A percentile compares a stretch with the other conserved stretches of the same genome.
Evolutionary conservation across 805 yeast species (phyloP).

Genomic region (Maudiozyma pseudohumilis): DNA sequence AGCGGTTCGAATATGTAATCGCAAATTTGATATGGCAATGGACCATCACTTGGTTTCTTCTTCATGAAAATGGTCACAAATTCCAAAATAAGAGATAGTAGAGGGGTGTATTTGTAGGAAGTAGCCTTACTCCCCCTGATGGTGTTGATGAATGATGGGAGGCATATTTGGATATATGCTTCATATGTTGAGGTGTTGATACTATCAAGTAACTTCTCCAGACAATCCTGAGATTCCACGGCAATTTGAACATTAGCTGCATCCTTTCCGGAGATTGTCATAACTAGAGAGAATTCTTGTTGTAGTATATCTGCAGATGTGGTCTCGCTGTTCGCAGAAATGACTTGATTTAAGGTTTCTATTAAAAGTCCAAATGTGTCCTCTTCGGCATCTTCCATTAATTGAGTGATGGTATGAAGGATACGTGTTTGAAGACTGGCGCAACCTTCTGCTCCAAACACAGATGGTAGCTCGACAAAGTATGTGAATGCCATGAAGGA

Average conservation of each 20-base stretch:
- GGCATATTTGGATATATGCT: slow-evolving; percentile 38
- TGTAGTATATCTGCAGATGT: slow-evolving; percentile 17
- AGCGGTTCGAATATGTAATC: slow-evolving; percentile 22
- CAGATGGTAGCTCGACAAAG: slow-evolving; percentile 28
- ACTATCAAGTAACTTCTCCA: slow-evolving; percentile 46
- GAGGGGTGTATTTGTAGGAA: slow-evolving; percentile 43
- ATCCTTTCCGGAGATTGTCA: slow-evolving; percentile 59
- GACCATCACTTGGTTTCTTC: slow-evolving; percentile 21
- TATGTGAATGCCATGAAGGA: slow-evolving; percentile 43
- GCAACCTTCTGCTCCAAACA: slow-evolving; percentile 15
- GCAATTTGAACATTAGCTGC: slow-evolving; percentile 64
- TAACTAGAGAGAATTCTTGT: slow-evolving; percentile 42
- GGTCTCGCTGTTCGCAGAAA: slow-evolving; percentile 32
- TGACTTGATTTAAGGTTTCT: slow-evolving; percentile 47
- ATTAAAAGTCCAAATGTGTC: slow-evolving; percentile 68
- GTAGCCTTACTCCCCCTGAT: slow-evolving; percentile 18
- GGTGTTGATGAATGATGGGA: slow-evolving; percentile 41
- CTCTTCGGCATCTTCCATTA: slow-evolving; percentile 59
- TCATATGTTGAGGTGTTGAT: slow-evolving; percentile 38
- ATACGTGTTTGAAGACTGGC: slow-evolving; percentile 18
- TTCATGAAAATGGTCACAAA: slow-evolving; percentile 24
- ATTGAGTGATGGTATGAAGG: slow-evolving; percentile 32
- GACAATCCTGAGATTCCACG: slow-evolving; percentile 58
- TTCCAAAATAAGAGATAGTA: slow-evolving; percentile 33
- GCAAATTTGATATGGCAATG: slow-evolving; percentile 21